Conservation (phyloP, 495 filamentous ascomycete species). For the Penicillium coffeae region DNA sequence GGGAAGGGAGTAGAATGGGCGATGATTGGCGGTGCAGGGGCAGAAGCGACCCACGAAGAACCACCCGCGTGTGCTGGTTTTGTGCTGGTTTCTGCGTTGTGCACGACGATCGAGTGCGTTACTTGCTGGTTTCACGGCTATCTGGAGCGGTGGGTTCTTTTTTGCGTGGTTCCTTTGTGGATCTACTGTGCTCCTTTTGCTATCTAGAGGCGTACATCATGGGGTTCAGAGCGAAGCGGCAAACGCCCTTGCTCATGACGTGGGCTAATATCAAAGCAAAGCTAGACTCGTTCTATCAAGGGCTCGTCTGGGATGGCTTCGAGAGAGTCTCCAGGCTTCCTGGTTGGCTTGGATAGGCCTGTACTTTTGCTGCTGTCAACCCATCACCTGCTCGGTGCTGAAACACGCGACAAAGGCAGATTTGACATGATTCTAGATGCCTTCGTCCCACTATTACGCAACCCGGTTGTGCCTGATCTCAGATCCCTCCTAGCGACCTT, state of each 20-base stretch:
- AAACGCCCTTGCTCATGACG: slow-evolving; percentile 18
- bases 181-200: too few species aligned
- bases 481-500: too few species aligned
- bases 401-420: not conserved
- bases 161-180: not conserved
- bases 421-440: too few species aligned
- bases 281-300: not conserved
- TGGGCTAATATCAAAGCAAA: slow-evolving; percentile 4
- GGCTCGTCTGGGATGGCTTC: slow-evolving; percentile 11
- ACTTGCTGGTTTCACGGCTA: too few species aligned
- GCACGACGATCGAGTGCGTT: not conserved
- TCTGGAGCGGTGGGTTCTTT: not conserved
- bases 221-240: too few species aligned
- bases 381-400: not conserved
- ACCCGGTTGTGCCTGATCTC: too few species aligned
- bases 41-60: slow-evolving; percentile 2
- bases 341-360: not conserved
- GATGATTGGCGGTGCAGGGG: slow-evolving; percentile 17
- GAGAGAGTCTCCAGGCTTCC: slow-evolving; percentile 11
- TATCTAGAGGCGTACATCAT: too few species aligned
- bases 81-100: slow-evolving; percentile 4
- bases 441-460: too few species aligned
- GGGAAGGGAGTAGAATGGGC: slow-evolving; percentile 11
- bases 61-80: slow-evolving; percentile 7
- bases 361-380: slow-evolving; percentile 12